Conservation (phyloP, 148 eudicot species). For the Pharnaceum exiguum region DNA sequence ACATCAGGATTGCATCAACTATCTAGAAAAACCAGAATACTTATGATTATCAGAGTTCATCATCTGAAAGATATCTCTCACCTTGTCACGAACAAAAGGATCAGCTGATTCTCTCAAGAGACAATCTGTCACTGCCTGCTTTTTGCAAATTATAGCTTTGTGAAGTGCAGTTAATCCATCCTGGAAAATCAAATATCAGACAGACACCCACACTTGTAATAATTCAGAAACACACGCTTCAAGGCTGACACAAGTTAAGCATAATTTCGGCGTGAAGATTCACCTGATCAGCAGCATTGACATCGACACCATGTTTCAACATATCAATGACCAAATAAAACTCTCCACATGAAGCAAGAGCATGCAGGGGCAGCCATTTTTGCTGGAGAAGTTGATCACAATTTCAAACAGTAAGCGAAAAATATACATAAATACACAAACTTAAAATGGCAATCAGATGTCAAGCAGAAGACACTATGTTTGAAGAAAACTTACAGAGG, state of each 20-base stretch:
- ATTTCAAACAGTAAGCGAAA: neutral
- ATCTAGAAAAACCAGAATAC: neutral
- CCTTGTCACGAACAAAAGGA: constrained; percentile 79
- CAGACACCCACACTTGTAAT: neutral
- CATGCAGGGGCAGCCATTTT: constrained; percentile 87
- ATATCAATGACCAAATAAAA: constrained; percentile 61
- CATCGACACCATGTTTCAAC: constrained; percentile 60
- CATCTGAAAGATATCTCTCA: constrained; percentile 24
- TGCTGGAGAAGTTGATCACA: constrained; percentile 37
- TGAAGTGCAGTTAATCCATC: constrained; percentile 90
- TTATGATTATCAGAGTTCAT: neutral
- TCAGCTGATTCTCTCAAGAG: constrained; percentile 87
- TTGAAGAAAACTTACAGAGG: constrained; percentile 57
- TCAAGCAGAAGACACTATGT: neutral
- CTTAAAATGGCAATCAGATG: neutral
- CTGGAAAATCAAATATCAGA: constrained; percentile 26
- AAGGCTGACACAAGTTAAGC: neutral
- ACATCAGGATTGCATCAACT: constrained; percentile 1
- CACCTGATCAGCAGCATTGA: constrained; percentile 75
- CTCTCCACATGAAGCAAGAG: constrained; percentile 86
- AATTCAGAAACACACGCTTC: neutral
- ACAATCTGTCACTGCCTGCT: constrained; percentile 72
- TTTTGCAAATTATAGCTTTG: constrained; percentile 75
- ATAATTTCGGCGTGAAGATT: neutral
- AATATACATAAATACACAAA: neutral